These are phyloP conservation scores for Vitis riparia DNA, from an alignment of 164 flowering plant species.

Conservation along the genomic window DNA sequence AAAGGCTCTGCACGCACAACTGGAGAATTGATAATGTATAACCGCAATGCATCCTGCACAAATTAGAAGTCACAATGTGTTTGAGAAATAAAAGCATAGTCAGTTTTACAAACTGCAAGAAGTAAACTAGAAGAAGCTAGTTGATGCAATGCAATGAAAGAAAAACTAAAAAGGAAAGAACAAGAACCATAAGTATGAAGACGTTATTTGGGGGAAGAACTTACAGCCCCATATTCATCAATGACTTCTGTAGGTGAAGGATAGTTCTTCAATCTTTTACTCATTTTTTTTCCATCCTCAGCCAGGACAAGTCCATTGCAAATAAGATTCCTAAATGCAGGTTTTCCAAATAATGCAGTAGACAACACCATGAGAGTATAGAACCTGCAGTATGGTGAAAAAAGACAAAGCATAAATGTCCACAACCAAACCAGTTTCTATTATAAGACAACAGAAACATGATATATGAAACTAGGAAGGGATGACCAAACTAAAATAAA, in stretches of 20 bases:
- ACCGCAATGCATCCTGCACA: constrained; percentile 81
- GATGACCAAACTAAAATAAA: no score
- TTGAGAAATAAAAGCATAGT: not conserved
- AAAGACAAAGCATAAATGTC: not conserved
- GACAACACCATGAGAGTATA: constrained; percentile 98
- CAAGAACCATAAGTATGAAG: not conserved
- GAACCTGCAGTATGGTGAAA: constrained; percentile 54
- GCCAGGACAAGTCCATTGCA: constrained; percentile 98
- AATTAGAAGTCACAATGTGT: not conserved
- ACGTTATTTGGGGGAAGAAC: constrained; percentile 14
- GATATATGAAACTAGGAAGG: no score
- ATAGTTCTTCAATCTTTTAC: constrained; percentile 85
- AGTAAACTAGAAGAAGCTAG: constrained; percentile 1
- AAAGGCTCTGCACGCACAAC: constrained; percentile 98
- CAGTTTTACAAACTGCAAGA: not conserved
- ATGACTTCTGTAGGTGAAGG: constrained; percentile 87
- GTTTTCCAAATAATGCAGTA: constrained; percentile 92
- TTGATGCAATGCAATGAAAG: not conserved
- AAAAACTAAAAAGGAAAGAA: not conserved
- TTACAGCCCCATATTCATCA: constrained; percentile 93
- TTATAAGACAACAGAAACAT: no score
- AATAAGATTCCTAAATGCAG: constrained; percentile 92
- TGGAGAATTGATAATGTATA: constrained; percentile 94
- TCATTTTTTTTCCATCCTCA: constrained; percentile 98
- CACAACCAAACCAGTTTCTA: not conserved